Percentiles rank a stretch among this genome's conserved stretches.
phyloP scores from a whole-genome alignment of 495 filamentous ascomycete species.

The Penicillium mononematosum region DNA sequence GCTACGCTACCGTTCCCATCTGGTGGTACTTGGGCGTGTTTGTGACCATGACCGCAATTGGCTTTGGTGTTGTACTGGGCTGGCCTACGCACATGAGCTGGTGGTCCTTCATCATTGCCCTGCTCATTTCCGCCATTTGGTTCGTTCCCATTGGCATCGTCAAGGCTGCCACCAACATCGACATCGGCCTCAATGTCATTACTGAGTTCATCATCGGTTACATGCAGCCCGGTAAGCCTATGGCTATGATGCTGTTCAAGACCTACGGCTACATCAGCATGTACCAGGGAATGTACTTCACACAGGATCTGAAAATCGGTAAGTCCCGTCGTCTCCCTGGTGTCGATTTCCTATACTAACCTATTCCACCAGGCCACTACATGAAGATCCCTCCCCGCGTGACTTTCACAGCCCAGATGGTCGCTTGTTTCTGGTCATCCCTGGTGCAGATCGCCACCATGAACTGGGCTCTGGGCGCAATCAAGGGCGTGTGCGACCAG shows the following conservation, averaged over 20 bases:
- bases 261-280: constrained; percentile 60
- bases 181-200: constrained; percentile 56
- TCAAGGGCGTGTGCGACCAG: constrained; percentile 49
- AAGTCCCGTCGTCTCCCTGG: background rate
- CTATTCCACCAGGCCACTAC: constrained; percentile 51
- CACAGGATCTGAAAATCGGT: constrained; percentile 52
- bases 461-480: constrained; percentile 60
- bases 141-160: constrained; percentile 55
- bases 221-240: constrained; percentile 58
- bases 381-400: constrained; percentile 64
- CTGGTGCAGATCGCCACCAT: constrained; percentile 60
- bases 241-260: constrained; percentile 68
- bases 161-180: constrained; percentile 54
- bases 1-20: constrained; percentile 56
- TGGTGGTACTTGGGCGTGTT: constrained; percentile 61
- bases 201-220: constrained; percentile 65
- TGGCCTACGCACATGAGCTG: constrained; percentile 53
- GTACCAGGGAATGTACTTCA: constrained; percentile 54
- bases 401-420: constrained; percentile 57
- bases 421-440: constrained; percentile 55
- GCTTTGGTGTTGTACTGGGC: constrained; percentile 50
- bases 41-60: constrained; percentile 50
- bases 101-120: constrained; percentile 54
- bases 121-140: constrained; percentile 51
- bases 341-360: background rate